These are phyloP conservation scores for Colletotrichum zoysiae DNA, from an alignment of 2,329 filamentous ascomycete species.

Conservation along the genomic window DNA sequence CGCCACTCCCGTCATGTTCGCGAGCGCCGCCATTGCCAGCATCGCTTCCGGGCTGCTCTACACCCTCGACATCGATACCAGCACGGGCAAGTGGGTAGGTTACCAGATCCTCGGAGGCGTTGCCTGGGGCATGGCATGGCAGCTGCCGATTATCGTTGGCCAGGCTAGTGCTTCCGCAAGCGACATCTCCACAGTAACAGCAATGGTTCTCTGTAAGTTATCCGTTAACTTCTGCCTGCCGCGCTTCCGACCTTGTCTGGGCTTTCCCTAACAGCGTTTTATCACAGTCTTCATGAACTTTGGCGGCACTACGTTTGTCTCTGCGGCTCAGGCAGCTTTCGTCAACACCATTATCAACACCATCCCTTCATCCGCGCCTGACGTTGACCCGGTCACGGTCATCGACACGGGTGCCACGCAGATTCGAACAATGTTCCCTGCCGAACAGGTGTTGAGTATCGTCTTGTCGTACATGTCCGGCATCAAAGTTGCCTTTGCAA, in stretches of 20 bases:
- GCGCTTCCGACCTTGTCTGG: neutral
- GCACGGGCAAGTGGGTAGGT: slow-evolving; percentile 56
- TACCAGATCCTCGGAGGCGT: slow-evolving; percentile 61
- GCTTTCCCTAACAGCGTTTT: neutral
- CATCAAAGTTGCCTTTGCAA: slow-evolving; percentile 69
- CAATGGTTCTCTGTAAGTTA: slow-evolving; percentile 47
- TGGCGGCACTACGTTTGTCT: slow-evolving; percentile 59
- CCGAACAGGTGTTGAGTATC: slow-evolving; percentile 62
- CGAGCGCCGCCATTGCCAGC: slow-evolving; percentile 50
- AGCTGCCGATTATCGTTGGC: slow-evolving; percentile 57
- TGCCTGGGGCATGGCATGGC: slow-evolving; percentile 53
- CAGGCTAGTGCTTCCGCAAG: neutral
- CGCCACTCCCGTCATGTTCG: slow-evolving; percentile 43
- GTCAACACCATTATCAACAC: slow-evolving; percentile 51
- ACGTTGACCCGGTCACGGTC: slow-evolving; percentile 49
- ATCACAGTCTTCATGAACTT: slow-evolving; percentile 55
- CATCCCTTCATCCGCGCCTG: neutral
- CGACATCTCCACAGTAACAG: slow-evolving; percentile 43
- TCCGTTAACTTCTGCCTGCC: too few species aligned
- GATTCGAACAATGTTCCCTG: slow-evolving; percentile 61
- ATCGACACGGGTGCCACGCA: slow-evolving; percentile 60
- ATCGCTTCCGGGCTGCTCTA: slow-evolving; percentile 54
- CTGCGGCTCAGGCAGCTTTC: slow-evolving; percentile 56
- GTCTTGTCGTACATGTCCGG: slow-evolving; percentile 51
- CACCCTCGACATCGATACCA: slow-evolving; percentile 50